Evolutionary conservation across 257 asterid genomes (phyloP), one percentile per base, ranked within the genome.

Genomic region (Solanum chiquidenum): DNA sequence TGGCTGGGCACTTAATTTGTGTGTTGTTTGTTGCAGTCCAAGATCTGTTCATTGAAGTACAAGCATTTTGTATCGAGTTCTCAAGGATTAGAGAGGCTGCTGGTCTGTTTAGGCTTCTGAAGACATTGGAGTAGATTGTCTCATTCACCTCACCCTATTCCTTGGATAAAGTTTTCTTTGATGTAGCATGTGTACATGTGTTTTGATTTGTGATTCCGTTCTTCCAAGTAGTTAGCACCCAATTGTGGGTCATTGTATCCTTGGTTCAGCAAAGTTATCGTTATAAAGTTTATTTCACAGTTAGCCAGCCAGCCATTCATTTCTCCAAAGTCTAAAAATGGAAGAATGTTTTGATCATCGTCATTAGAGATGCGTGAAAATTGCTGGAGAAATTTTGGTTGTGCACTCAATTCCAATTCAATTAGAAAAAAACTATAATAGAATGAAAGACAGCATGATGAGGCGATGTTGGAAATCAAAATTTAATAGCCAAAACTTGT

Each of bases 11-110:
- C 23, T 52, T 52, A 6, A 40, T 60, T 44, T 3, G 31, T 38
- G 9, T 46, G 27, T 60, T 87, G 9, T 88, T 87, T 13, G 58
- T 91, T 91, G 93, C 96, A 97, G 99, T 95, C 91, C 94, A 95
- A 80, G 99, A 97, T 92, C 94, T 97, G 84, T 97, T 95, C 88
- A 95, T 94, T 37, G 99, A 97, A 92, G 98, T 97, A 72, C 98
- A 95, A 94, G 98, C 99, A 52, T 95, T 97, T 91, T 97, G 99
- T 92, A 97, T 95, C 84, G 98, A 95, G 95, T 97, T 97, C 93
- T 97, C 99, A 42, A 91, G 98, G 91, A 95, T 95, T 77, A 93
- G 98, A 89, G 99, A 97, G 90, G 99, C 99, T 60, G 98, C 98
- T 1, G 97, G 97, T 55, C 89, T 97, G 23, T 97, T 95, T 87